Conservation (phyloP, 2,329 filamentous ascomycete genomes). For the Cladophialophora carrionii region DNA sequence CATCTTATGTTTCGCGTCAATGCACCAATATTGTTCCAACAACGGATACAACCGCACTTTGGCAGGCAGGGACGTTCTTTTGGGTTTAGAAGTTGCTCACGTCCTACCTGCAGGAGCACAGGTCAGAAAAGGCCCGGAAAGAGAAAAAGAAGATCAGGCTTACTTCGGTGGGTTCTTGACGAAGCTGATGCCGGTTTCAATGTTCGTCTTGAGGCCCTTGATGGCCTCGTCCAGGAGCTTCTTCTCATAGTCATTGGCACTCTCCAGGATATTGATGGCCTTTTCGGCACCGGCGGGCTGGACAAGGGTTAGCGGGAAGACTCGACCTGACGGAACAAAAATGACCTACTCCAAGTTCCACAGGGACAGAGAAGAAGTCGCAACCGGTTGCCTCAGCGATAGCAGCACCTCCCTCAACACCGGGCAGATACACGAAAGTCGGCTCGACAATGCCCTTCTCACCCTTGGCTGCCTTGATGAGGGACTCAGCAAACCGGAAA, state of each 20-base stretch:
- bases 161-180: conserved; percentile 72
- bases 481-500: conserved; percentile 94
- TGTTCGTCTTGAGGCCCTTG: conserved; percentile 85
- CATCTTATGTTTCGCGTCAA: conserved; percentile 19
- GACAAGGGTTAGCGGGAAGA: conserved; percentile 41
- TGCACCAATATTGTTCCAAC: conserved; percentile 11
- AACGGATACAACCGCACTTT: conserved; percentile 4
- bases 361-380: conserved; percentile 94
- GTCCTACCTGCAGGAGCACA: conserved; percentile 30
- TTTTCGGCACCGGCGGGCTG: conserved; percentile 84
- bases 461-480: conserved; percentile 84
- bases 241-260: conserved; percentile 85
- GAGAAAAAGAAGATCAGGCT: conserved; percentile 22
- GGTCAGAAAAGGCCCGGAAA: conserved; percentile 36
- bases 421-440: conserved; percentile 92
- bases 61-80: conserved; percentile 36
- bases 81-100: conserved; percentile 32
- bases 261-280: conserved; percentile 75
- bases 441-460: conserved; percentile 93
- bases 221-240: conserved; percentile 75
- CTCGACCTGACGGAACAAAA: conserved; percentile 3
- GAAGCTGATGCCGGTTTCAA: conserved; percentile 90
- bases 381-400: conserved; percentile 80
- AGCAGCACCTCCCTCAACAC: conserved; percentile 82
- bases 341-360: conserved; percentile 86